Evolutionary conservation across 192 early-diverging fungal genomes (phyloP).

Genomic region (Neocallimastix lanati): DNA sequence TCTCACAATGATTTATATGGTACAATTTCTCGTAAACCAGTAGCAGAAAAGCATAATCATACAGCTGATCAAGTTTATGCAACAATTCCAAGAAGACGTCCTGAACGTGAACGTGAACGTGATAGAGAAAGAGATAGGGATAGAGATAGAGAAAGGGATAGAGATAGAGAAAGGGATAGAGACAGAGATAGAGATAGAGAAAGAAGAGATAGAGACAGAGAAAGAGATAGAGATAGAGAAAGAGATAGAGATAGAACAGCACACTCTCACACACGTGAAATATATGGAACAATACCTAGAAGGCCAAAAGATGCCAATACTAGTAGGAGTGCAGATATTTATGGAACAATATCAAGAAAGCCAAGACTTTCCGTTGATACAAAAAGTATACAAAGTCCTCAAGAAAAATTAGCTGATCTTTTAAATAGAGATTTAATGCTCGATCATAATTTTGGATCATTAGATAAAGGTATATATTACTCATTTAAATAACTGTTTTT

Average conservation of each 20-base stretch:
- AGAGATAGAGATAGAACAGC: not conserved
- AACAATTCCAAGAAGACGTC: not conserved
- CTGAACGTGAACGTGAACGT: not conserved
- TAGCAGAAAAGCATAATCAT: not conserved
- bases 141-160: no score
- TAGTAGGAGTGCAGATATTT: not conserved
- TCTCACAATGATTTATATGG: not conserved
- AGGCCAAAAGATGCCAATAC: not conserved
- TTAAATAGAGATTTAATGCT: not conserved
- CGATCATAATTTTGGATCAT: not conserved
- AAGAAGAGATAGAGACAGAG: not conserved
- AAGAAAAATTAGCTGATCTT: not conserved
- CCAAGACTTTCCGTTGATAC: not conserved
- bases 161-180: no score
- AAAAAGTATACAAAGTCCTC: not conserved
- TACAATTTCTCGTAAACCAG: not conserved
- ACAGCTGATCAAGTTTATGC: not conserved
- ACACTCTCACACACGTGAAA: not conserved
- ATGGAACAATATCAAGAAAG: not conserved
- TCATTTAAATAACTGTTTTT: no score
- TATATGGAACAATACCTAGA: not conserved
- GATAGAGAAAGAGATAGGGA: no score
- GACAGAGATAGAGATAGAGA: not conserved
- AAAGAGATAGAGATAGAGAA: no score
- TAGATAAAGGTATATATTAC: not conserved